phyloP scores from a whole-genome alignment of 2,329 filamentous ascomycete genomes.

The Penicillium paneum region DNA sequence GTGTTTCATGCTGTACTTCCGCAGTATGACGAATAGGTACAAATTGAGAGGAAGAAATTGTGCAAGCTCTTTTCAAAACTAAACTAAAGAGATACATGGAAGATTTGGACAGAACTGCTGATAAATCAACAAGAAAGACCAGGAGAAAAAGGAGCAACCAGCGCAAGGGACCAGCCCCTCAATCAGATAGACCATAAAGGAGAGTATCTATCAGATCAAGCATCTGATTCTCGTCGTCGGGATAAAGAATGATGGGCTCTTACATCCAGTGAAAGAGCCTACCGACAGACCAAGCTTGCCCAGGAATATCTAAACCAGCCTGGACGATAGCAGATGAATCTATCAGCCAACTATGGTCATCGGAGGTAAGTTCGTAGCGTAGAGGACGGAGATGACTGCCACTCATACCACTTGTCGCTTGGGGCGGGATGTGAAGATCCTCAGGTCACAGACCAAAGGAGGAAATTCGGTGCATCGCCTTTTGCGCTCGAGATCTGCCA shows the following conservation, averaged over 20 bases:
- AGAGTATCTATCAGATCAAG: constrained; percentile 34
- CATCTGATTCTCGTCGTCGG: constrained; percentile 49
- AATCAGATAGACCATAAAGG: constrained; percentile 32
- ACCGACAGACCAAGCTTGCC: constrained; percentile 31
- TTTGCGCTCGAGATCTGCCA: constrained; percentile 23
- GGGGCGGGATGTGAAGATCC: constrained; percentile 7
- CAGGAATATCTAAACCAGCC: constrained; percentile 43
- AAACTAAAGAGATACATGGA: constrained; percentile 15
- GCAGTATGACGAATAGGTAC: not conserved
- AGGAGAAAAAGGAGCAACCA: constrained; percentile 25
- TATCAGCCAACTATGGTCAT: constrained; percentile 31
- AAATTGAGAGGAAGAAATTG: not conserved
- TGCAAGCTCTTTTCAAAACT: constrained; percentile 20
- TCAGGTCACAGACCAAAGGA: constrained; percentile 35
- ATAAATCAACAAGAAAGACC: constrained; percentile 11
- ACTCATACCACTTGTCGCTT: constrained; percentile 6
- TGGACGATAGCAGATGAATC: constrained; percentile 56
- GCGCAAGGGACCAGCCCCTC: constrained; percentile 35
- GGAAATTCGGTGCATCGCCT: constrained; percentile 28
- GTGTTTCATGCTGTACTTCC: not conserved
- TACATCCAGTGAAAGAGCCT: constrained; percentile 30
- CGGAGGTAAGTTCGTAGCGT: not conserved
- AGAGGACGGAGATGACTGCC: not conserved
- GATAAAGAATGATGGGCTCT: constrained; percentile 15
- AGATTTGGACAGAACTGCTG: constrained; percentile 13